Evolutionary conservation across 805 yeast species (phyloP).

Genomic region (Lipomyces anomalus): DNA sequence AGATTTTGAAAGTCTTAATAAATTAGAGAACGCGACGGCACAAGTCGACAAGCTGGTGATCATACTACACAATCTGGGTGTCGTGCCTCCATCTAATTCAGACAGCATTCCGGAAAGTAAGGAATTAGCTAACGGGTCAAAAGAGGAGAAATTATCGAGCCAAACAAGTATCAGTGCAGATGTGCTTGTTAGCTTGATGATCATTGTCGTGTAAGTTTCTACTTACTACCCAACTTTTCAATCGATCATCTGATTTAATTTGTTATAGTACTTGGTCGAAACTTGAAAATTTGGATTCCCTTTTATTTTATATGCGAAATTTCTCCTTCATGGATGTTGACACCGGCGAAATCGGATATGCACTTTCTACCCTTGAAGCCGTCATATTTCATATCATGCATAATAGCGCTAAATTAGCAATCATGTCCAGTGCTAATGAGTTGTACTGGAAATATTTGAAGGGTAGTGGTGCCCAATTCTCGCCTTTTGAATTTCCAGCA

Average conservation of each 20-base stretch:
- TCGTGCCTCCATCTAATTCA: constrained; percentile 24
- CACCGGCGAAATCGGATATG: constrained; percentile 65
- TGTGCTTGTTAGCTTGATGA: constrained; percentile 40
- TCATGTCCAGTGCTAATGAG: constrained; percentile 44
- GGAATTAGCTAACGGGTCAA: constrained; percentile 21
- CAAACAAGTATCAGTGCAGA: constrained; percentile 24
- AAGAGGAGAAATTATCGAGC: constrained; percentile 3
- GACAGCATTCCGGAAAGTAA: constrained; percentile 17
- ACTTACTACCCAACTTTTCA: not conserved
- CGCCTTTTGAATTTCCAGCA: constrained; percentile 17
- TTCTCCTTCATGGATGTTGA: constrained; percentile 48
- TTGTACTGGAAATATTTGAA: constrained; percentile 51
- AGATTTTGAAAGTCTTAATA: constrained; percentile 44
- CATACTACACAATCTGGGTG: constrained; percentile 19
- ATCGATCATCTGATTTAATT: not conserved
- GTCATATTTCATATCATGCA: constrained; percentile 60
- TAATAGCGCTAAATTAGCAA: constrained; percentile 37
- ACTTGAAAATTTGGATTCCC: constrained; percentile 54
- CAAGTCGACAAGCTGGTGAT: constrained; percentile 36
- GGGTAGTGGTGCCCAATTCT: constrained; percentile 8
- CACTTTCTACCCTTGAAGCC: constrained; percentile 78
- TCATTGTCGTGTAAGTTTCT: constrained; percentile 56
- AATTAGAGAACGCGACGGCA: constrained; percentile 26
- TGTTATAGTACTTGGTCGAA: constrained; percentile 39
- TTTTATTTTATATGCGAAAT: constrained; percentile 57